Conservation (phyloP, 2,329 filamentous ascomycete genomes). For the Rhinocladiella mackenziei region DNA sequence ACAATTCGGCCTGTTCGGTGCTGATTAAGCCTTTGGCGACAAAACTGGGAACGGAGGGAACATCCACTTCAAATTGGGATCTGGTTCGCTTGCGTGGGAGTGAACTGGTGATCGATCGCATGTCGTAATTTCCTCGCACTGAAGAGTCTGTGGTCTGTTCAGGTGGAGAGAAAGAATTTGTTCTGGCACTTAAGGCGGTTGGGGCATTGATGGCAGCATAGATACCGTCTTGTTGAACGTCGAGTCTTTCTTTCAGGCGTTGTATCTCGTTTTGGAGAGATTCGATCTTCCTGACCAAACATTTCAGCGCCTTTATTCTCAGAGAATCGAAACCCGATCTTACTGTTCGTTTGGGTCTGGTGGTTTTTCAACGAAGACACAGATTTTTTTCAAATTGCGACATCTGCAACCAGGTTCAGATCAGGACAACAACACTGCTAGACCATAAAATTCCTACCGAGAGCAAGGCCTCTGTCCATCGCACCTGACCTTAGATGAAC, state of each 20-base stretch:
- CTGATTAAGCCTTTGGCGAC: slow-evolving; percentile 36
- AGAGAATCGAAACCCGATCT: slow-evolving; percentile 21
- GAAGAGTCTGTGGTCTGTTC: too few relatives aligned
- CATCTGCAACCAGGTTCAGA: slow-evolving; percentile 29
- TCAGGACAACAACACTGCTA: background rate
- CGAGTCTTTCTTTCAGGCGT: slow-evolving; percentile 32
- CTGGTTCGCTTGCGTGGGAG: slow-evolving; percentile 31
- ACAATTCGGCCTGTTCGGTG: slow-evolving; percentile 34
- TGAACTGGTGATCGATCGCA: slow-evolving; percentile 6
- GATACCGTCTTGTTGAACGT: slow-evolving; percentile 21
- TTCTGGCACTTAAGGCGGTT: too few relatives aligned
- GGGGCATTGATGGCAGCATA: too few relatives aligned
- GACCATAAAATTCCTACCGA: slow-evolving; percentile 27
- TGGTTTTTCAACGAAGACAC: slow-evolving; percentile 37
- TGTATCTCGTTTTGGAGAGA: too few relatives aligned
- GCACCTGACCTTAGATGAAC: slow-evolving; percentile 40
- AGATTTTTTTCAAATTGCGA: slow-evolving; percentile 35
- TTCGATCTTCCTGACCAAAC: too few relatives aligned
- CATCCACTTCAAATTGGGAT: slow-evolving; percentile 35
- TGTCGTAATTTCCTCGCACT: too few relatives aligned
- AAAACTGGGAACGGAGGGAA: slow-evolving; percentile 36
- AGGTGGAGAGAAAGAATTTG: too few relatives aligned
- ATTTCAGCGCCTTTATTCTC: slow-evolving; percentile 35
- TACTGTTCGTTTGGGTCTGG: slow-evolving; percentile 19
- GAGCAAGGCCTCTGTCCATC: slow-evolving; percentile 38